Percentiles rank a stretch among this genome's conserved stretches.
These are phyloP conservation scores for Boletellus ananas DNA, from an alignment of 768 basidiomycete genomes.

Conservation along the genomic window DNA sequence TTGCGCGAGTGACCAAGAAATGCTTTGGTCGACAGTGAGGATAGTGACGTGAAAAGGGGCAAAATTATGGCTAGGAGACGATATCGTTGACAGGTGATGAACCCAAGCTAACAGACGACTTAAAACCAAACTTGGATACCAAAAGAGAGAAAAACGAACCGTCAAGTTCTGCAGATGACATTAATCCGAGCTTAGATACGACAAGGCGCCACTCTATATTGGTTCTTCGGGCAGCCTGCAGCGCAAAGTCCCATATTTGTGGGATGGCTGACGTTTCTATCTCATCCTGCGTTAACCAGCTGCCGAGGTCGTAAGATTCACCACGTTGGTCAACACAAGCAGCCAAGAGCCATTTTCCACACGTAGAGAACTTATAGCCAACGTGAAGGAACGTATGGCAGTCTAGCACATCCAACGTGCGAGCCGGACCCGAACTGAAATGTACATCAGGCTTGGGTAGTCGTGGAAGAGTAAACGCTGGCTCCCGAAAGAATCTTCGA, in stretches of 20 bases:
- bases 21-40: slow-evolving; percentile 54
- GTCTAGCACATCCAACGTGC: slow-evolving; percentile 49
- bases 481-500: slow-evolving; percentile 57
- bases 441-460: slow-evolving; percentile 33
- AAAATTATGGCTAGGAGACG: slow-evolving; percentile 38
- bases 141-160: slow-evolving; percentile 42
- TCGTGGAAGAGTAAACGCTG: slow-evolving; percentile 61
- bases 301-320: slow-evolving; percentile 64
- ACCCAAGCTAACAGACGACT: slow-evolving; percentile 57
- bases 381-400: slow-evolving; percentile 69
- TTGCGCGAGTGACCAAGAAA: slow-evolving; percentile 56
- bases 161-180: slow-evolving; percentile 57
- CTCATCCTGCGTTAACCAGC: slow-evolving; percentile 59
- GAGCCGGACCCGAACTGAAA: slow-evolving; percentile 38
- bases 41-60: slow-evolving; percentile 58
- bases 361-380: slow-evolving; percentile 62
- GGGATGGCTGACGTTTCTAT: slow-evolving; percentile 45
- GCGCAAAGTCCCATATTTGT: slow-evolving; percentile 69
- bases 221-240: slow-evolving; percentile 57
- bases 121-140: slow-evolving; percentile 2
- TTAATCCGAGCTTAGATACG: slow-evolving; percentile 62
- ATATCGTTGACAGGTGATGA: slow-evolving; percentile 42
- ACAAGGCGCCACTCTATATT: slow-evolving; percentile 80
- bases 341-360: slow-evolving; percentile 76
- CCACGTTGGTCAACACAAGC: slow-evolving; percentile 75